A percentile compares a stretch with the other conserved stretches of the same genome.
These are phyloP conservation scores for Russula olivacea DNA, from an alignment of 768 basidiomycete genomes.

Conservation along the genomic window DNA sequence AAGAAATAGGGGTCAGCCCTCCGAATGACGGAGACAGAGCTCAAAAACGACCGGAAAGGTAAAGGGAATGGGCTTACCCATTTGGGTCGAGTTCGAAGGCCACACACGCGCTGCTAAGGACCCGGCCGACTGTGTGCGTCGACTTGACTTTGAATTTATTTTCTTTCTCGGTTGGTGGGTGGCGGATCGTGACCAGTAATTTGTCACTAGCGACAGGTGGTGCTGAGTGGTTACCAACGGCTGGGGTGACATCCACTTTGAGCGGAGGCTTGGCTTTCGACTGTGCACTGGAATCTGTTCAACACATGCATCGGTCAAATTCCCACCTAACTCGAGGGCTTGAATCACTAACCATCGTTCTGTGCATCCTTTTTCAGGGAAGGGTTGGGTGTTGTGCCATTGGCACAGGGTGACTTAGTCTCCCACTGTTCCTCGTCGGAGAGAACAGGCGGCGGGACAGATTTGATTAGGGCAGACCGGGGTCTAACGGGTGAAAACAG, in stretches of 20 bases:
- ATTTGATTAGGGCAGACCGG: background rate
- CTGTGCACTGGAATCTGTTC: background rate
- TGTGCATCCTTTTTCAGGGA: background rate
- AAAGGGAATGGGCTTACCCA: background rate
- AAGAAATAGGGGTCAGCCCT: background rate
- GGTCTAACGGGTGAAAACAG: background rate
- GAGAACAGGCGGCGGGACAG: background rate
- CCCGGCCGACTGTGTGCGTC: constrained; percentile 16
- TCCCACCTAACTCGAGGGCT: background rate
- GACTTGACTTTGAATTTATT: constrained; percentile 21
- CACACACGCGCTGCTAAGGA: constrained; percentile 18
- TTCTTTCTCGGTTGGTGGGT: constrained; percentile 17
- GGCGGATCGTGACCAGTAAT: constrained; percentile 19
- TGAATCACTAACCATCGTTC: background rate
- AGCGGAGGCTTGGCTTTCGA: constrained; percentile 5
- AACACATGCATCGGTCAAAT: background rate
- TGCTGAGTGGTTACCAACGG: background rate
- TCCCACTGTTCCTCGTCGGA: constrained; percentile 12
- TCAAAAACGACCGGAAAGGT: too few relatives aligned
- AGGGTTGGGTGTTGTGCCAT: background rate
- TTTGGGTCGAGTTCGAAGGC: constrained; percentile 9
- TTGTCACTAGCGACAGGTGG: constrained; percentile 6
- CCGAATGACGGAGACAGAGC: background rate
- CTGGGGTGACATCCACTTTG: background rate
- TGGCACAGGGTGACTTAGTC: background rate